A percentile compares a stretch with the other conserved stretches of the same genome.
Conservation (phyloP, 2,329 filamentous ascomycete species). For the Colletotrichum phormii region DNA sequence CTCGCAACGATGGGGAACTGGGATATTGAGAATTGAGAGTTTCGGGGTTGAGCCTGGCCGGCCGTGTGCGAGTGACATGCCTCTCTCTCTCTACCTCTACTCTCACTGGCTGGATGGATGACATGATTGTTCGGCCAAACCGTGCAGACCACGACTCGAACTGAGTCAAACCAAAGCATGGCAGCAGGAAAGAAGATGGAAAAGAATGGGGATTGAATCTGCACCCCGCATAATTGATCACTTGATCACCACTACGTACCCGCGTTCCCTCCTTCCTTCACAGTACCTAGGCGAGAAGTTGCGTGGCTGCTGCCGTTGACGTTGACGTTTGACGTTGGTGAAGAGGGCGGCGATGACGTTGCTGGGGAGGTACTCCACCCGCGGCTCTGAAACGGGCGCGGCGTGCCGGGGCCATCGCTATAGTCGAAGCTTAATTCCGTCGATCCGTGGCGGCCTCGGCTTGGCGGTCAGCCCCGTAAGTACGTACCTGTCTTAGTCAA, state of each 20-base stretch:
- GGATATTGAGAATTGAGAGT: conserved; percentile 5
- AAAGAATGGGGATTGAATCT: background rate
- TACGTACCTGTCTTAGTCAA: no score
- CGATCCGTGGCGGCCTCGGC: background rate
- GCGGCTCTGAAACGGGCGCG: conserved; percentile 30
- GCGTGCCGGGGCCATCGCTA: conserved; percentile 12
- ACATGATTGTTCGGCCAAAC: background rate
- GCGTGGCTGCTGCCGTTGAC: background rate
- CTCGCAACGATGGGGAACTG: background rate
- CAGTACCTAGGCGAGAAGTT: no score
- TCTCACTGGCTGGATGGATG: background rate
- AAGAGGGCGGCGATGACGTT: conserved; percentile 24
- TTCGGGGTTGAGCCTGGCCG: background rate
- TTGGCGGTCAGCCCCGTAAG: background rate
- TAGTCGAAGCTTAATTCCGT: conserved; percentile 25
- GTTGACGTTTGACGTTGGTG: background rate
- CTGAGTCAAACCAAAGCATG: background rate
- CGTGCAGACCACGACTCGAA: background rate
- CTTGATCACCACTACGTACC: conserved; percentile 11
- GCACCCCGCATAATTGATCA: conserved; percentile 29
- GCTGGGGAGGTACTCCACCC: background rate
- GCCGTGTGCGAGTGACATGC: background rate
- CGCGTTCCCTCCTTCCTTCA: no score
- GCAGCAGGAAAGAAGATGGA: background rate
- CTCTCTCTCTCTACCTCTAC: no score